A percentile compares a stretch with the other conserved stretches of the same genome.
Conservation (phyloP, 148 eudicot genomes). For the Mesembryanthemum crystallinum region DNA sequence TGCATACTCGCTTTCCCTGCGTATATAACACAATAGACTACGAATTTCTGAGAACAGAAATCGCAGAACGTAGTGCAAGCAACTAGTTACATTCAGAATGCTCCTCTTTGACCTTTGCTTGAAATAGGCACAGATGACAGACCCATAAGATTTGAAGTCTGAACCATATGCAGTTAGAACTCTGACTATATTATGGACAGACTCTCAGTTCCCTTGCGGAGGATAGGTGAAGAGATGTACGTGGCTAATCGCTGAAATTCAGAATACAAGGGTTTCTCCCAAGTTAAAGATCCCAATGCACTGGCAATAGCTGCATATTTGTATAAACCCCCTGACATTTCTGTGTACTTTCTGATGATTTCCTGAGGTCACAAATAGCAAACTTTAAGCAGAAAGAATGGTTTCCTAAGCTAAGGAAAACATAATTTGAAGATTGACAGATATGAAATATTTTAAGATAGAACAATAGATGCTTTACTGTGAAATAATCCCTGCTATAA, state of each 20-base stretch:
- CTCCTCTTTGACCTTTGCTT: too few species aligned
- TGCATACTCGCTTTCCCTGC: conserved; percentile 97
- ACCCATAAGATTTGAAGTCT: neutral
- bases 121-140: neutral
- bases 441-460: neutral
- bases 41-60: neutral
- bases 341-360: conserved; percentile 71
- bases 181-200: neutral
- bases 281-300: conserved; percentile 75
- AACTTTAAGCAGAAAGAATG: conserved; percentile 12
- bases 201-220: neutral
- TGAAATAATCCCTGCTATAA: neutral
- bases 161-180: too few species aligned
- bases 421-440: neutral
- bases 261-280: conserved; percentile 70
- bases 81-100: neutral
- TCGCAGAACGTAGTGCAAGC: neutral
- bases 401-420: neutral
- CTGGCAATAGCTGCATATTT: conserved; percentile 80
- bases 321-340: conserved; percentile 52
- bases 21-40: conserved; percentile 9
- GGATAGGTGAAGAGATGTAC: conserved; percentile 31
- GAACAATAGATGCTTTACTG: neutral
- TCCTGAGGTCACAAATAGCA: conserved; percentile 41
- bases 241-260: conserved; percentile 78